Conservation (phyloP, 768 basidiomycete species). For the Neoboletus subvelutipes region DNA sequence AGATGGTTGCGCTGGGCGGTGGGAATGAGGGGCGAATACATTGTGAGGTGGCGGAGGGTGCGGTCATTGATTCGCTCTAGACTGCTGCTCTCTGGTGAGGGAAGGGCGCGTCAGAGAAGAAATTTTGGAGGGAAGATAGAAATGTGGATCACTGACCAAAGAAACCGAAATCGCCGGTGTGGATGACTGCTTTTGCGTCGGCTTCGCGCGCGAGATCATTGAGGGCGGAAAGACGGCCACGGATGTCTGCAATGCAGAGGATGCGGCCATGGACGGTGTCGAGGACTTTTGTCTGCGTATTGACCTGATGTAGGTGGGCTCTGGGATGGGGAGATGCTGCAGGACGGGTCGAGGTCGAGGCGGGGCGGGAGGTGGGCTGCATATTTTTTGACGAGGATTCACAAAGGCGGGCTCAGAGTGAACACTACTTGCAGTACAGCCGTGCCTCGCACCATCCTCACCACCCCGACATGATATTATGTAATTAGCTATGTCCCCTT, state of each 20-base stretch:
- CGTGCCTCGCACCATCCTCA: background rate
- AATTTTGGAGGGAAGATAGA: background rate
- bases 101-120: constrained; percentile 18
- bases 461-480: constrained; percentile 13
- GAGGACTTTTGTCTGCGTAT: constrained; percentile 77
- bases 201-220: constrained; percentile 89
- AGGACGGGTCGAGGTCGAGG: constrained; percentile 60
- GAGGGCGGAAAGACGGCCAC: constrained; percentile 82
- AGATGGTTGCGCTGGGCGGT: constrained; percentile 78
- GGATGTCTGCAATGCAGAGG: constrained; percentile 93
- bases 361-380: constrained; percentile 56
- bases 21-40: constrained; percentile 93
- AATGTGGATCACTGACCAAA: constrained; percentile 58
- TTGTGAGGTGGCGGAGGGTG: constrained; percentile 91
- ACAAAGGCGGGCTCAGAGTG: constrained; percentile 18
- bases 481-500: constrained; percentile 27
- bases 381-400: constrained; percentile 38
- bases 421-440: background rate
- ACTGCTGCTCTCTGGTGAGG: constrained; percentile 63
- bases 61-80: constrained; percentile 91
- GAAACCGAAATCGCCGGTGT: constrained; percentile 99
- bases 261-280: constrained; percentile 82
- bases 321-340: constrained; percentile 55
- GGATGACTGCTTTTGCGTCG: constrained; percentile 90
- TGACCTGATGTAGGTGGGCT: constrained; percentile 47